These are phyloP conservation scores for Warburgia ugandensis DNA, from an alignment of 164 flowering plant genomes.

Conservation along the genomic window DNA sequence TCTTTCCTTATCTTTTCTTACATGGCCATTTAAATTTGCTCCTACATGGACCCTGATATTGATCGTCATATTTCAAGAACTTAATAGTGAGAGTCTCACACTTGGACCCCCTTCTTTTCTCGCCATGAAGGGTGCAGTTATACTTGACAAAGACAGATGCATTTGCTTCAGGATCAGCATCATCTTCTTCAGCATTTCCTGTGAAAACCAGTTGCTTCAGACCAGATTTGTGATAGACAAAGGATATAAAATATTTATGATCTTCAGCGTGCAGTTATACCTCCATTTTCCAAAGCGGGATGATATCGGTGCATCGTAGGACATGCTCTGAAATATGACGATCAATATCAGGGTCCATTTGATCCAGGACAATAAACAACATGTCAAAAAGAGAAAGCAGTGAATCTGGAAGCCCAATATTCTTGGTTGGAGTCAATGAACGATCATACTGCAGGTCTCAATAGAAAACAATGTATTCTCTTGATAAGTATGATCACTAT, in stretches of 20 bases:
- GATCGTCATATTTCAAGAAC: constrained; percentile 92
- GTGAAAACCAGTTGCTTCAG: constrained; percentile 10
- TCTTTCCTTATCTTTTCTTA: too few species aligned
- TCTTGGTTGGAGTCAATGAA: constrained; percentile 95
- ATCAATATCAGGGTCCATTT: constrained; percentile 98
- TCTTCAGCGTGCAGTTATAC: constrained; percentile 21
- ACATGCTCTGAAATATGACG: constrained; percentile 91
- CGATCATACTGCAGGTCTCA: constrained; percentile 78
- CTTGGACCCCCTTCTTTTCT: constrained; percentile 50
- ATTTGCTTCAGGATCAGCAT: constrained; percentile 53
- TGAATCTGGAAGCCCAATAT: constrained; percentile 98
- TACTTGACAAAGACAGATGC: constrained; percentile 79
- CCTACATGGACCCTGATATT: too few species aligned
- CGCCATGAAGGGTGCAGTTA: constrained; percentile 88
- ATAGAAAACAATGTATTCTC: neutral
- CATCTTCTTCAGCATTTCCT: constrained; percentile 61
- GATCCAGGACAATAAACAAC: constrained; percentile 94
- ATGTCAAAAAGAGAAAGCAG: constrained; percentile 97
- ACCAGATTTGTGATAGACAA: neutral
- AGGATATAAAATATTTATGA: neutral
- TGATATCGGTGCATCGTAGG: constrained; percentile 93
- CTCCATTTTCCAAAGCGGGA: constrained; percentile 68
- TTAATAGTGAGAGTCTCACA: constrained; percentile 78
- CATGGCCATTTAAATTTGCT: too few species aligned
- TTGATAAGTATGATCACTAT: neutral